Evolutionary conservation across 495 filamentous ascomycete genomes (phyloP), one percentile per base, ranked within the genome.

Genomic region (Aspergillus bertholletiae): DNA sequence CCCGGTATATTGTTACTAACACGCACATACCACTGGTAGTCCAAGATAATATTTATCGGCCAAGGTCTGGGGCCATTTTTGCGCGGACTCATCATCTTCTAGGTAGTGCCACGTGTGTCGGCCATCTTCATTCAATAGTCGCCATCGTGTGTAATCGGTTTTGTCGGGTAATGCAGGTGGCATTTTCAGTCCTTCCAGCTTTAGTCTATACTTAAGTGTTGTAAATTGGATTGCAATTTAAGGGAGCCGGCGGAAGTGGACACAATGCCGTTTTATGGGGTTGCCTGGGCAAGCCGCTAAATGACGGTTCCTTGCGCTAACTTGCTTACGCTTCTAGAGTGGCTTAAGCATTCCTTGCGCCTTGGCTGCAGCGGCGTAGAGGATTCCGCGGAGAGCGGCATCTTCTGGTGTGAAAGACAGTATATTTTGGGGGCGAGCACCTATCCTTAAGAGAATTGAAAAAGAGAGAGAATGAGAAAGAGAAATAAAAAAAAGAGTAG

Each of bases 41-140:
- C 26, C 23, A 17, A 48, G 2, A 48, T 26, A 34, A 21, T 48
- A 48, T n/a, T 48, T 48, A 8, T 48, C 46, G 2, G 23, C 23
- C 12, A 21, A 15, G 5, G 46, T 17, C 6, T 48, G 46, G 12
- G 46, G 46, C 30, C 30, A 32, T 24, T 21, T 18, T 17, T 13
- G 13, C 17, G 34, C 46, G 5, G 54, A 24, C 2, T 50, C 26
- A 30, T 50, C 54, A 30, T 56, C 54, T 17, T 51, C 46, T 12
- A 56, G 54, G 9, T 56, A 56, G 17, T 51, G 54, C 54, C 54
- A 56, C 22, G 46, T 49, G 47, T 56, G 54, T 13, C 46, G 46
- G 15, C 54, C 54, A 17, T 56, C 22, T 3, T 56, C 54, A 6
- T 45, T 51, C 15, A 20, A 23, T 21, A 56, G 37, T 24, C 53